These are phyloP conservation scores for Chaetomiaceae sp. DNA, from an alignment of 2,329 filamentous ascomycete genomes.

Conservation along the genomic window DNA sequence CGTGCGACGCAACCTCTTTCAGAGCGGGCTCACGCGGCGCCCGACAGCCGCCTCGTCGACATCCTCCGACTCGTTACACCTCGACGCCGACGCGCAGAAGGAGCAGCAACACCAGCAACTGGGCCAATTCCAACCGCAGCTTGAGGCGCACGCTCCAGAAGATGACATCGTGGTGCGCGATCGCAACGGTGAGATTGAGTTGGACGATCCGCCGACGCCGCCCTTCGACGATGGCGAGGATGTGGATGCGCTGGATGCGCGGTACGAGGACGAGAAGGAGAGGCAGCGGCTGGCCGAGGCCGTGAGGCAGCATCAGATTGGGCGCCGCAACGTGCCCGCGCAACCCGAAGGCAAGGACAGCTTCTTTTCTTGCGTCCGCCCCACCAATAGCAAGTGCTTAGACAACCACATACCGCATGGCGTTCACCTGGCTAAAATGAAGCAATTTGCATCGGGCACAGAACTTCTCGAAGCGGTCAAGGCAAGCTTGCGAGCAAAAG, in stretches of 20 bases:
- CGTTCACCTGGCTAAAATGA: slow-evolving; percentile 10
- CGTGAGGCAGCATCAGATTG: slow-evolving; percentile 54
- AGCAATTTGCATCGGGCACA: slow-evolving; percentile 25
- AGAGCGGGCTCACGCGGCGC: slow-evolving; percentile 51
- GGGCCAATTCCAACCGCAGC: slow-evolving; percentile 1
- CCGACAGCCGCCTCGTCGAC: slow-evolving; percentile 40
- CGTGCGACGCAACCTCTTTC: slow-evolving; percentile 53
- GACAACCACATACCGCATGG: not conserved
- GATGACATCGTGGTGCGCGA: slow-evolving; percentile 58
- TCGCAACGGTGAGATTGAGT: slow-evolving; percentile 55
- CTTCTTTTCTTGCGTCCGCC: not conserved
- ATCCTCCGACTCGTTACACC: slow-evolving; percentile 42
- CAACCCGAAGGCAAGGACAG: slow-evolving; percentile 56
- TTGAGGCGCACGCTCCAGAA: slow-evolving; percentile 30
- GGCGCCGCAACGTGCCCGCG: slow-evolving; percentile 48
- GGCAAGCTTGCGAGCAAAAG: slow-evolving; percentile 65
- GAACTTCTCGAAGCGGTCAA: slow-evolving; percentile 66
- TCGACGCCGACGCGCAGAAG: slow-evolving; percentile 36
- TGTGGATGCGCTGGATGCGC: slow-evolving; percentile 47
- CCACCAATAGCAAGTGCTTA: not conserved
- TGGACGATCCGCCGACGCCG: slow-evolving; percentile 49
- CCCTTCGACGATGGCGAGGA: slow-evolving; percentile 50
- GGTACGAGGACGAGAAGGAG: slow-evolving; percentile 53
- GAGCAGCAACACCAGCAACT: slow-evolving; percentile 3
- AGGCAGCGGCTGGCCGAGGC: slow-evolving; percentile 55